phyloP scores from a whole-genome alignment of 768 basidiomycete genomes.

The Leccinum variicolor region DNA sequence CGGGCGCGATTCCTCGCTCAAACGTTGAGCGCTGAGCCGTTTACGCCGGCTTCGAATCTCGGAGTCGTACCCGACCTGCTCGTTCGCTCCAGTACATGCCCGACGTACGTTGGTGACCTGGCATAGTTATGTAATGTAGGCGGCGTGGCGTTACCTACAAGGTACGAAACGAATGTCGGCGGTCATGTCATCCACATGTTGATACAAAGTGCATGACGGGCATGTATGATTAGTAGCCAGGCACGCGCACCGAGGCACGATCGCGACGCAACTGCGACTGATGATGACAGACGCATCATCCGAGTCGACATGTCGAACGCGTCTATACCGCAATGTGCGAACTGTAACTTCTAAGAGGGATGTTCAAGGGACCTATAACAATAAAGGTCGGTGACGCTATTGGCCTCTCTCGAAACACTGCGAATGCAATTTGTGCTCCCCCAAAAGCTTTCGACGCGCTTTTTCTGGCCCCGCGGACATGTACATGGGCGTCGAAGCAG shows the following conservation, averaged over 20 bases:
- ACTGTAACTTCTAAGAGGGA: not conserved
- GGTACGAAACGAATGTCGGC: not conserved
- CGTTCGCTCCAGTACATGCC: not conserved
- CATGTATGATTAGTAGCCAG: not conserved
- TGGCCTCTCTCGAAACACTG: not conserved
- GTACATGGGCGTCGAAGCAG: not conserved
- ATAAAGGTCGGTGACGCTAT: not conserved
- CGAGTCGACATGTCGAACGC: not conserved
- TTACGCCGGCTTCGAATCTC: not conserved
- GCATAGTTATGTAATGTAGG: too few species aligned
- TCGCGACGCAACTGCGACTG: not conserved
- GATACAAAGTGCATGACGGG: not conserved
- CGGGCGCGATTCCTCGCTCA: not conserved
- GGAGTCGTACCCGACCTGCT: not conserved
- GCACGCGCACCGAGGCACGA: not conserved
- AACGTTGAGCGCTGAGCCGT: not conserved
- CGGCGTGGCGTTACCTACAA: not conserved
- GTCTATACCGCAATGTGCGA: not conserved
- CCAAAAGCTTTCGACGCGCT: not conserved
- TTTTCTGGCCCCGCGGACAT: slow-evolving; percentile 1
- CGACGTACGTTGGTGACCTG: not conserved
- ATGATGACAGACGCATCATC: not conserved
- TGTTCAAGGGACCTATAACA: too few species aligned
- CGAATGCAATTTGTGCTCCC: not conserved
- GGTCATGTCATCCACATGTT: not conserved